Evolutionary conservation across 306 rosid genomes (phyloP), one percentile per base, ranked within the genome.

Genomic region (Vigna unguiculata): DNA sequence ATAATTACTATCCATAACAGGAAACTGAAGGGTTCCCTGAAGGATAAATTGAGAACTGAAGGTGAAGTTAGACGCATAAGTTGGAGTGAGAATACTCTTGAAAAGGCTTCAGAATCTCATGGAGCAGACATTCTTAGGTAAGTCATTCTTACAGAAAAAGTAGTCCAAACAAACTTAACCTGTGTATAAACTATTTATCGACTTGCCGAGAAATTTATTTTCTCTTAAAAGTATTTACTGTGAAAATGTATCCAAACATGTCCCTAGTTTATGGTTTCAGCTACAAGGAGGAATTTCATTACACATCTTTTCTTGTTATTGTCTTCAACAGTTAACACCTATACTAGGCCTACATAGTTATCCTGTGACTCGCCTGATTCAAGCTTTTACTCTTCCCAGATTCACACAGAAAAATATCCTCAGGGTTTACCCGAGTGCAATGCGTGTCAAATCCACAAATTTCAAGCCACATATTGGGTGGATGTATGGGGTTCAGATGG

Each of bases 401-500:
- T 95, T 92, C 86, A 89, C 99, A 22, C 97, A 90, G 76, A 89
- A 72, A 71, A 89, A 95, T 72, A 76, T 95, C 52, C 82, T 95
- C 20, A 85, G 99, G 85, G 81, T 95, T 13, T 95, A 95, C 69
- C 99, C 99, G 0, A 92, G 85, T 58, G 97, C 88, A 30, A 84
- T 88, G 4, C 90, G 99, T 7, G 88, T 95, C 46, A 85, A 84
- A 51, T 95, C 97, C 64, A 30, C 97, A 19, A 95, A 95, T 88
- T 95, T 87, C 86, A 79, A 90, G 83, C 99, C 99, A 12, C 88
- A 85, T 78, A 69, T 89, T 61, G 97, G 96, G 74, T 95, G 99
- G 99, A 89, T 88, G 77, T 92, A 90, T 51, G 99, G 99, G 47
- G 99, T 88, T 85, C 99, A 95, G 63, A 90, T 95, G 99, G 96